A percentile compares a stretch with the other conserved stretches of the same genome.
Conservation (phyloP, 371 early-diverging fungal genomes). For the Funneliformis caledonium region DNA sequence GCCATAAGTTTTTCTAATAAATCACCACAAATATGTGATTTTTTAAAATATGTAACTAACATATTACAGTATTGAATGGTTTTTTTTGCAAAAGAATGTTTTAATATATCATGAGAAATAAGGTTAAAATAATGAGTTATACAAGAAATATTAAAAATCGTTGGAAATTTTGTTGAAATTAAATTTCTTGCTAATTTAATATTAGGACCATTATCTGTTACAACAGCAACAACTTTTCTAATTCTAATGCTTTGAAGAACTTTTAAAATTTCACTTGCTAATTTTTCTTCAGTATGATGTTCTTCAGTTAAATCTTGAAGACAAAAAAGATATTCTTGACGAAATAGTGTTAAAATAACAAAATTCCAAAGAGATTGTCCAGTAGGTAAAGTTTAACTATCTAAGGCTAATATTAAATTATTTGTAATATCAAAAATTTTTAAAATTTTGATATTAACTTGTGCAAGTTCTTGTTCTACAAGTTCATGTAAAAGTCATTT, state of each 20-base stretch:
- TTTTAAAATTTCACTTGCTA: not conserved
- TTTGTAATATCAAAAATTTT: too few species aligned
- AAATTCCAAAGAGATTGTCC: not conserved
- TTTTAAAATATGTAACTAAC: too few species aligned
- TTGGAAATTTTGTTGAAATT: not conserved
- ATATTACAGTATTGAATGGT: too few species aligned
- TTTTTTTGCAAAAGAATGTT: not conserved
- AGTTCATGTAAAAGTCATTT: too few species aligned
- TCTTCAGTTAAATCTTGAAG: not conserved
- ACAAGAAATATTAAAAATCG: too few species aligned
- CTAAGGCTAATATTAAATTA: not conserved
- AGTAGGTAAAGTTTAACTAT: not conserved
- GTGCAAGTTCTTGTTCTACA: too few species aligned
- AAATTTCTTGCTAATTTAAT: not conserved
- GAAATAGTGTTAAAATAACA: not conserved
- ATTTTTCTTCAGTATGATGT: not conserved
- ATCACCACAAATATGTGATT: too few species aligned
- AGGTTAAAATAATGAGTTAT: not conserved
- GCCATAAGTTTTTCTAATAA: too few species aligned
- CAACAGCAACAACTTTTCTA: slow-evolving; percentile 13
- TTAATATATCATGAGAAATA: not conserved
- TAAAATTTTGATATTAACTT: too few species aligned
- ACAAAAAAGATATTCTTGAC: not conserved
- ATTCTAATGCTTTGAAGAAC: not conserved
- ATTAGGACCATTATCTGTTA: slow-evolving; percentile 7